Base-by-base conservation (phyloP, 1,284 basidiomycete species). In the Vanrija sp. region DNA sequence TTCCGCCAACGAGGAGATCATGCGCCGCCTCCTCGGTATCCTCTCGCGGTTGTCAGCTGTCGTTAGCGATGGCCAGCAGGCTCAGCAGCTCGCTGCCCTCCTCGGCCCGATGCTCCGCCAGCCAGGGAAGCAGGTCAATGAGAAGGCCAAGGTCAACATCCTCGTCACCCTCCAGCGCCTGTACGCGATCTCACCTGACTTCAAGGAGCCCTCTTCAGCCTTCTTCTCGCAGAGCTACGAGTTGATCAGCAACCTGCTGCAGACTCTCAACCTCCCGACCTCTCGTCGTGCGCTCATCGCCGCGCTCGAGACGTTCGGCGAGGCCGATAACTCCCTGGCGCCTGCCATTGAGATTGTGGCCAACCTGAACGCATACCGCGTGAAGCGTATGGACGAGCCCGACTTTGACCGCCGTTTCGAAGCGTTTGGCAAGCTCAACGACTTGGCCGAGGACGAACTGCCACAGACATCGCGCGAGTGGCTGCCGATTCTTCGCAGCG, bases 371-470 rank as follows among this genome's bases (percentile, higher is more conserved):
- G 85, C 94, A 0, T 98, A 86, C 73, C 94, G 91, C 1, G 75
- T 73, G 1, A 87, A 83, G 63, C 82, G 91, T 15, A 74, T 95
- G 37, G 92, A 96, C 49, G 93, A 98, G 70, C 89, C 92, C 2
- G 91, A 98, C 72, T 97, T 97, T 65, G 90, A 97, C 59, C 82
- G 83, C 43, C 87, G 95, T 3, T 79, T 98, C 15, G 72, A 76
- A 2, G 93, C 90, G 0, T 97, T 92, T 72, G 81, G 83, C 4
- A 72, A 68, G 10, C 77, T 99, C 49, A 95, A 91, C 72, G 70
- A 72, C 41, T 60, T 49, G 4, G 53, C 47, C 0, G 86, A 87
- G 49, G 75, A 75, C 0, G 59, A 52, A 6, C 55, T 70, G 10
- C 62, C 63, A 0, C 41, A 44, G 18, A 56, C 47, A 3, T 45